phyloP scores from a whole-genome alignment of 352 stramenopile species.

The Phytophthora chlamydospora region DNA sequence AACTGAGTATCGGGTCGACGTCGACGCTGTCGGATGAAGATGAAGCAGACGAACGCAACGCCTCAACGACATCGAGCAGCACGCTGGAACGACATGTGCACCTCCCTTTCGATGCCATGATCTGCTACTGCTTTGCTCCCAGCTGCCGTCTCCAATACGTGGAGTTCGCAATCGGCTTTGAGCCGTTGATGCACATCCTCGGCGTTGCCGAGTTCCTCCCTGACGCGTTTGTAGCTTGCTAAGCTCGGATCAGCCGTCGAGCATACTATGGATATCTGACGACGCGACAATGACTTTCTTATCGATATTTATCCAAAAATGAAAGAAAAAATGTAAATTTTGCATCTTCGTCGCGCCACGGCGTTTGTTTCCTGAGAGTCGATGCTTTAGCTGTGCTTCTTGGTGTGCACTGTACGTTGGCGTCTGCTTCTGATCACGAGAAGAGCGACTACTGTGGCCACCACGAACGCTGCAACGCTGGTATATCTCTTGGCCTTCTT shows the following conservation, averaged over 20 bases:
- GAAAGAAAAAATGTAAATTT: constrained; percentile 23
- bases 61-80: neutral
- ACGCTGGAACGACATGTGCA: constrained; percentile 74
- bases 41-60: constrained; percentile 14
- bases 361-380: neutral
- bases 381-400: constrained; percentile 36
- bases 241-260: neutral
- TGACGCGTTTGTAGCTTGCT: constrained; percentile 18
- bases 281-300: constrained; percentile 2
- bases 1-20: constrained; percentile 23
- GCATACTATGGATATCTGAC: constrained; percentile 1
- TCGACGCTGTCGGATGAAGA: constrained; percentile 29
- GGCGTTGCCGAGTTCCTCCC: constrained; percentile 66
- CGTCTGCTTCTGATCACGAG: constrained; percentile 29
- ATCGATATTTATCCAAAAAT: constrained; percentile 25
- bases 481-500: constrained; percentile 64
- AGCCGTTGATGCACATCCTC: constrained; percentile 80
- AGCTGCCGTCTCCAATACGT: constrained; percentile 73
- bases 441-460: constrained; percentile 23
- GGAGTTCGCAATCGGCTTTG: constrained; percentile 88
- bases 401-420: constrained; percentile 22
- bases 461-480: constrained; percentile 14
- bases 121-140: constrained; percentile 82
- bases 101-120: constrained; percentile 77
- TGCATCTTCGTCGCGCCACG: neutral